Conservation (phyloP, 257 asterid genomes). For the Marsdenia floribunda region DNA sequence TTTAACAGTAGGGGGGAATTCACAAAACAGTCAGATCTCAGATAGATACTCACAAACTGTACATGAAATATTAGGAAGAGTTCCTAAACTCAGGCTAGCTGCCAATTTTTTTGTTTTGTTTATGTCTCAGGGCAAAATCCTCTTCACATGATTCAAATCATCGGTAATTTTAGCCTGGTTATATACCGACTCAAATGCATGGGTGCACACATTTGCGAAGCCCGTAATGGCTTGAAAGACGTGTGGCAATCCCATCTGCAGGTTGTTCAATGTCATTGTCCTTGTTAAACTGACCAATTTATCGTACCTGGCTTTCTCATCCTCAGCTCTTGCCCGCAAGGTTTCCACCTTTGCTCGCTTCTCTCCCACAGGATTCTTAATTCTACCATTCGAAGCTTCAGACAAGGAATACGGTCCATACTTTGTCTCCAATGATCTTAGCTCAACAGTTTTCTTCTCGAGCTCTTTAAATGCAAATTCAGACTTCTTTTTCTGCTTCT, state of each 20-base stretch:
- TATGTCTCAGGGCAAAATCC: constrained; percentile 44
- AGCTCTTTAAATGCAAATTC: constrained; percentile 73
- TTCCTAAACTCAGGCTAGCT: background rate
- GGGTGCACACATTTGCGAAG: constrained; percentile 72
- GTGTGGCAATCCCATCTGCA: constrained; percentile 90
- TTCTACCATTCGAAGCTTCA: constrained; percentile 30
- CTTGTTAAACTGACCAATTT: constrained; percentile 68
- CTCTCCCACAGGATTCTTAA: constrained; percentile 55
- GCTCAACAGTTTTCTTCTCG: constrained; percentile 68
- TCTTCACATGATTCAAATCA: constrained; percentile 51
- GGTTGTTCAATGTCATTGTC: constrained; percentile 75
- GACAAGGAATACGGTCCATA: constrained; percentile 47
- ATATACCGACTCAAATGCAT: constrained; percentile 75
- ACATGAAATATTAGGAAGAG: background rate
- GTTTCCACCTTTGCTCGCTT: constrained; percentile 65
- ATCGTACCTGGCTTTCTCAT: constrained; percentile 85
- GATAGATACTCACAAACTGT: constrained; percentile 3
- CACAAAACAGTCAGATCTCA: too few relatives aligned
- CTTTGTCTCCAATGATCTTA: constrained; percentile 63
- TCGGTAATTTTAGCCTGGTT: constrained; percentile 57
- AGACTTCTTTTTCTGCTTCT: constrained; percentile 69
- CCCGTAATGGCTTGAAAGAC: constrained; percentile 94
- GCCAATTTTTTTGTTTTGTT: background rate
- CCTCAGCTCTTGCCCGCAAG: constrained; percentile 60
- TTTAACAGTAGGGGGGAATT: background rate